Conservation (phyloP, 441 rosid genomes). For the Geranium incanum region DNA sequence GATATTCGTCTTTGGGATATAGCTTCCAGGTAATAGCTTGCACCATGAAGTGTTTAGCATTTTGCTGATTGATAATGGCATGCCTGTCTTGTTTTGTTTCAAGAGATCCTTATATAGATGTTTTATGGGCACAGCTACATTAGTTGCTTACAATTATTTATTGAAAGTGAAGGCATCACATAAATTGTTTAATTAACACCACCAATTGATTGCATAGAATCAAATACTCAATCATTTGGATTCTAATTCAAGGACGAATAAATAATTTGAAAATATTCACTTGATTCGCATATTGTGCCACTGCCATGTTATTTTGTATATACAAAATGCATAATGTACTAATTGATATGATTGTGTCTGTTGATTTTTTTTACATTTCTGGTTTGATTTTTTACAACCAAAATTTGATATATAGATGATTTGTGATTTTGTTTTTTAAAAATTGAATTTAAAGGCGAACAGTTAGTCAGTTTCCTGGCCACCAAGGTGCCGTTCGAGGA, state of each 20-base stretch:
- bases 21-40: conserved; percentile 54
- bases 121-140: not conserved
- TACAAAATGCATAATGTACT: too few relatives aligned
- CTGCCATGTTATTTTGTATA: too few relatives aligned
- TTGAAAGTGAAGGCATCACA: not conserved
- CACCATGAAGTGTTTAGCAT: not conserved
- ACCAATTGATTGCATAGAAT: too few relatives aligned
- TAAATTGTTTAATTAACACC: not conserved
- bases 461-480: conserved; percentile 84
- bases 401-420: not conserved
- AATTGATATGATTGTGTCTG: not conserved
- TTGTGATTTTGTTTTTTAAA: conserved; percentile 19
- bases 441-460: conserved; percentile 52
- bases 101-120: not conserved
- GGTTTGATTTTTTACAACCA: not conserved
- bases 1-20: conserved; percentile 97
- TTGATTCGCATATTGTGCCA: too few relatives aligned
- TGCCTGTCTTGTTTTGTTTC: not conserved
- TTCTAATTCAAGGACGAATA: too few relatives aligned
- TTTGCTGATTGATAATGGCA: not conserved
- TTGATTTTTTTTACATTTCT: not conserved
- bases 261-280: too few relatives aligned
- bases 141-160: not conserved
- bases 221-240: too few relatives aligned
- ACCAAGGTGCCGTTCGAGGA: conserved; percentile 86